Conservation (phyloP, 1,284 basidiomycete genomes). For the Trichosporon asahii region DNA sequence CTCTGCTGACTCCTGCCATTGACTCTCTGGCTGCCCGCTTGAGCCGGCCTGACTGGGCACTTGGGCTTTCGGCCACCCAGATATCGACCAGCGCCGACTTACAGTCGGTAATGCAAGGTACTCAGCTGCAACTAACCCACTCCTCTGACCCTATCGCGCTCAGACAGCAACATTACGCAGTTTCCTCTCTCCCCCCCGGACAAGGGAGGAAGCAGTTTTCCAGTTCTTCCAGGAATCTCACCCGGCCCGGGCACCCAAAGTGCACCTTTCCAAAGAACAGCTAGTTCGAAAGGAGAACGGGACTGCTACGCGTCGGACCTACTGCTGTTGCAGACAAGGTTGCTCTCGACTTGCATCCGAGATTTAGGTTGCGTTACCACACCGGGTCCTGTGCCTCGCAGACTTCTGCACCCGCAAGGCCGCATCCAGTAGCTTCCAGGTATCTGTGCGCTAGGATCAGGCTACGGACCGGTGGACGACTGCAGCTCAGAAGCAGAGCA, state of each 20-base stretch:
- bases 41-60: background rate
- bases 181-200: background rate
- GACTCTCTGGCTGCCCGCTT: background rate
- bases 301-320: background rate
- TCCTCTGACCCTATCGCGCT: background rate
- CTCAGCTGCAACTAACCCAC: background rate
- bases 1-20: background rate
- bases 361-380: background rate
- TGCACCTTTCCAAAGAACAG: background rate
- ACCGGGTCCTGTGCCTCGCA: background rate
- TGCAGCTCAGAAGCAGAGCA: too few relatives aligned
- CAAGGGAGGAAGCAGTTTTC: background rate
- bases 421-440: too few relatives aligned
- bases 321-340: conserved; percentile 3
- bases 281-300: background rate
- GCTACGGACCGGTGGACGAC: too few relatives aligned
- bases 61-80: background rate
- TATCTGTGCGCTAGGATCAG: too few relatives aligned
- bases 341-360: background rate
- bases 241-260: background rate
- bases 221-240: background rate
- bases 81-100: background rate
- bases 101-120: background rate
- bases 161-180: background rate
- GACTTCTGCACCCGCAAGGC: background rate